Evolutionary conservation across 768 basidiomycete species (phyloP), one percentile per base, ranked within the genome.

Genomic region (Heimioporus sp.): DNA sequence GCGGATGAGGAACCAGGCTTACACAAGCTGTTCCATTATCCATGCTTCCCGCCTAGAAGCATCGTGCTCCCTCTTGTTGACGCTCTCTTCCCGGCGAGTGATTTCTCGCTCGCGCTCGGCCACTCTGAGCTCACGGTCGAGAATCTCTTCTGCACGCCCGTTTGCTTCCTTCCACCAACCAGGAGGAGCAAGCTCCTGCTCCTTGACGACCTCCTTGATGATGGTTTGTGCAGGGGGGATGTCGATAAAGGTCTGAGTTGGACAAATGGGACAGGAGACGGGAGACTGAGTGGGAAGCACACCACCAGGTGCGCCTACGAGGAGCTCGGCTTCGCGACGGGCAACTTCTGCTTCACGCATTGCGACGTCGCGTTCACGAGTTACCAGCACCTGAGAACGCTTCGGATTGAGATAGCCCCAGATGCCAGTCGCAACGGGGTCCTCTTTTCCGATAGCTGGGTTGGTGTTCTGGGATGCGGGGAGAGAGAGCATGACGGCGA

Each of bases 1-100:
- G 16, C 17, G 15, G 7, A 9, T 6, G 24, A 20, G 5, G 10
- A 39, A 35, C 10, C 0, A 56, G 21, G 75, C 85, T 58, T 76
- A 93, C 92, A 90, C 84, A 34, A 93, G 81, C 61, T 93, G 91
- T 56, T 93, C 92, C 90, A 93, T 92, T 62, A 93, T 92, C 91
- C 91, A 93, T 28, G 74, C 78, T 67, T 93, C 91, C 51, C 91
- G 90, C 59, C 90, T 81, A 45, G 90, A 83, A 48, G 90, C 89
- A 62, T 93, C 91, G 38, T 91, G 87, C 65, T 93, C 91, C 49
- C 91, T 77, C 50, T 87, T 86, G 63, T 92, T 92, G 54, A 92
- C 84, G 44, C 75, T 80, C 65, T 93, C 91, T 69, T 93, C 91
- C 35, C 91, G 87, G 46, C 86, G 84, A 62, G 89, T 85, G 50